Evolutionary conservation across 345 rosid species (phyloP), one percentile per base, ranked within the genome.

Genomic region (Clausena lansium): DNA sequence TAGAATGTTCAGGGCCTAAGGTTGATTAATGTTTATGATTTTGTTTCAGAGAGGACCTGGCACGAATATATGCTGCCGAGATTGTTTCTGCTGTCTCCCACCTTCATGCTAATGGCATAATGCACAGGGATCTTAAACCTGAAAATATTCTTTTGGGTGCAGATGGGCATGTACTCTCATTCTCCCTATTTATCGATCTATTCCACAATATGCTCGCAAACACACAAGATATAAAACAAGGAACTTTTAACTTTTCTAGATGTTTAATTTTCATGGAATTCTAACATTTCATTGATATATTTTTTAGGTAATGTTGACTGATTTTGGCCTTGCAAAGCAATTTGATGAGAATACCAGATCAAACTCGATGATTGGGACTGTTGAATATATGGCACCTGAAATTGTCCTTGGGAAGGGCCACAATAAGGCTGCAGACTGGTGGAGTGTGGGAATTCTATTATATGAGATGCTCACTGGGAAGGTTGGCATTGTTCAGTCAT

Each of bases 101-200:
- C 76, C 98, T 95, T 73, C 99, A 95, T 85, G 88, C 88, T 86
- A 93, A 95, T 67, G 98, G 97, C 78, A 89, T 95, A 74, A 95
- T 95, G 99, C 99, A 95, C 81, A 90, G 99, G 84, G 99, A 95
- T 83, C 94, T 95, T 25, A 95, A 95, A 81, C 99, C 99, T 4
- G 99, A 95, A 83, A 95, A 95, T 81, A 89, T 95, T 78, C 89
- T 95, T 36, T 71, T 95, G 89, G 97, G 87, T 84, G 86, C 79
- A 24, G 97, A 95, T 73, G 99, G 98, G 78, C 98, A 95, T 75
- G 97, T 95, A 88, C 71, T 47, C 77, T 74, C 80, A 62, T 66
- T 74, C 64, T 63, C 73, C 72, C 79, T 60, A 68, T 74, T 47
- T 74, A 20, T 61, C 33, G 38, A 27, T 61, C 15, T 5, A 20